Evolutionary conservation across 345 rosid species (phyloP).

Genomic region (Heritiera fomes): DNA sequence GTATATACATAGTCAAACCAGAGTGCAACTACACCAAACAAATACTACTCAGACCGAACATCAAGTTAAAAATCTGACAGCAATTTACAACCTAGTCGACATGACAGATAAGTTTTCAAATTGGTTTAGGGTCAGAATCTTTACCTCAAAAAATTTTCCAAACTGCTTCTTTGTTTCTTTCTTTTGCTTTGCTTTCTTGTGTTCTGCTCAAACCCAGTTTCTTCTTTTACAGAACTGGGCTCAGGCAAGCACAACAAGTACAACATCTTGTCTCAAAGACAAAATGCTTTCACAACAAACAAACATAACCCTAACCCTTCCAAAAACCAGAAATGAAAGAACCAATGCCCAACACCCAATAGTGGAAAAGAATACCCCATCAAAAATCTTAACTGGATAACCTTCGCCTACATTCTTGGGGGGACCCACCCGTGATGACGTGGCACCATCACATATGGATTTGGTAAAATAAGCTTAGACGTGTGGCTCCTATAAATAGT

Average conservation of each 20-base stretch:
- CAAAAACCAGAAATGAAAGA: background rate
- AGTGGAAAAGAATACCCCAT: background rate
- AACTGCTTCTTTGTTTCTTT: background rate
- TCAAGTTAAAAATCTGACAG: background rate
- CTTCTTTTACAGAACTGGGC: background rate
- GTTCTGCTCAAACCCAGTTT: background rate
- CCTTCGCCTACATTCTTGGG: background rate
- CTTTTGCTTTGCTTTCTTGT: background rate
- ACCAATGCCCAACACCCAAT: background rate
- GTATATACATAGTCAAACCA: background rate
- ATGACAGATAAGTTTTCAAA: background rate
- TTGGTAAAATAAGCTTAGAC: background rate
- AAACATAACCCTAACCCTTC: background rate
- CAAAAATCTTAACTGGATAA: background rate
- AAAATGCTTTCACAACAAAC: background rate
- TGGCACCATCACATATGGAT: background rate
- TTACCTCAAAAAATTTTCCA: background rate
- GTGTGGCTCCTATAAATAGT: background rate
- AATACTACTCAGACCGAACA: background rate
- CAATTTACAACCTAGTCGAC: background rate
- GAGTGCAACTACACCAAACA: background rate
- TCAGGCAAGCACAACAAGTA: background rate
- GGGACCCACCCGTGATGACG: background rate
- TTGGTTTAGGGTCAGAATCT: background rate
- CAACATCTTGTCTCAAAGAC: background rate